Evolutionary conservation across 768 basidiomycete species (phyloP), one percentile per base, ranked within the genome.

Genomic region (Russula sp.): DNA sequence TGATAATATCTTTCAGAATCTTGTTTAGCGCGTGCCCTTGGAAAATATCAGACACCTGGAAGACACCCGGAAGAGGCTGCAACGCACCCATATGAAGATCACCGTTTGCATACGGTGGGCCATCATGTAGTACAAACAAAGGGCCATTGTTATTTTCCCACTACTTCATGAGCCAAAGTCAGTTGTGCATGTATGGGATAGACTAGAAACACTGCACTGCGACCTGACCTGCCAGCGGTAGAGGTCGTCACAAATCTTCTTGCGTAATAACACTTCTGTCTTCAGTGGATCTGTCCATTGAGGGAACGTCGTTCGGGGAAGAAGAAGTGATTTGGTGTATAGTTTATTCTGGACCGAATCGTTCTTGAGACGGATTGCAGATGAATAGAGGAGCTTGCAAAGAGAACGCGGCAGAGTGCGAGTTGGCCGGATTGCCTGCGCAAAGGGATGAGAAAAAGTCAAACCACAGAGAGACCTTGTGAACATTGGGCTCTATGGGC

Each of bases 41-140:
- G 28, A 44, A 11, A 44, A 40, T 14, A n/a, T 55, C 32, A 42
- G 38, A n/a, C 32, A 24, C 11, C 13, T 24, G 36, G 38, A 13
- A 3, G 51, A 28, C 2, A 36, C 24, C 3, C 0, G 38, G 20
- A 68, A 24, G 24, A 44, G 30, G 56, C 49, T 7, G 56, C 13
- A 38, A 54, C 77, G 65, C 67, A 96, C 95, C 96, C 80, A 95
- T 94, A 73, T 99, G 96, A 48, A 99, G 77, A 73, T 92, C 84
- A 0, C 97, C 97, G 72, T 99, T 99, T 2, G 96, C 96, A 71
- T 98, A 98, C 0, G 97, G 97, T 36, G 96, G 96, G 0, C 96
- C 97, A 73, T 99, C 96, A 68, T 96, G 94, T 57, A 95, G 79
- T 14, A 97, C 87, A 70, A 94, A 98, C 34, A 85, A 72, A 1